Conservation (phyloP, 257 asterid species). For the Solanum commersonii region DNA sequence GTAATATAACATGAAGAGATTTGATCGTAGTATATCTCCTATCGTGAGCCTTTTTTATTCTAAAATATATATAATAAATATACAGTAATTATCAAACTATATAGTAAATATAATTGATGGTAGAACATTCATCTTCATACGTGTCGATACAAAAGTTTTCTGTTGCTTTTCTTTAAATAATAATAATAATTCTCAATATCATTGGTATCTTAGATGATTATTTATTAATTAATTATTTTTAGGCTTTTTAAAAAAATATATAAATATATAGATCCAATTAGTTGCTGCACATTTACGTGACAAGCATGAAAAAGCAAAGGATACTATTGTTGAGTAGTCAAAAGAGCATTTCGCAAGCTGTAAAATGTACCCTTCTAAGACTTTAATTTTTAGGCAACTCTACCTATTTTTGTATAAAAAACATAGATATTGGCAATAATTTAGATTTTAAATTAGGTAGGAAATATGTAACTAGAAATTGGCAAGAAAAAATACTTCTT, state of each 20-base stretch:
- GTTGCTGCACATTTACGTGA: neutral
- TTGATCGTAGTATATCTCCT: neutral
- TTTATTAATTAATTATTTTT: neutral
- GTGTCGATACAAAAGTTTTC: neutral
- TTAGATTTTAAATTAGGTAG: neutral
- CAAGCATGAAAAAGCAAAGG: neutral
- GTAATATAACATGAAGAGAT: neutral
- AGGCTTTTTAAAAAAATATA: neutral
- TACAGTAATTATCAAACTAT: neutral
- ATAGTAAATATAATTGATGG: neutral
- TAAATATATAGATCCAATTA: neutral
- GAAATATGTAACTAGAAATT: neutral
- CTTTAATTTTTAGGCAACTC: neutral
- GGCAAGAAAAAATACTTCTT: neutral
- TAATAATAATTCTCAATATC: neutral
- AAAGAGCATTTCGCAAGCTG: neutral
- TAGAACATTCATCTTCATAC: neutral
- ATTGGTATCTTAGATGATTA: neutral
- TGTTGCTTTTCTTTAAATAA: too few relatives aligned
- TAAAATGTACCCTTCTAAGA: neutral
- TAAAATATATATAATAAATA: too few relatives aligned
- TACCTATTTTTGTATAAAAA: neutral
- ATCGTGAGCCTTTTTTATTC: neutral
- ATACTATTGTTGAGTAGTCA: neutral
- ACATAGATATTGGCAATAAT: neutral